Evolutionary conservation across 192 early-diverging fungal species (phyloP), one percentile per base, ranked within the genome.

Genomic region (Backusella morwellensis): DNA sequence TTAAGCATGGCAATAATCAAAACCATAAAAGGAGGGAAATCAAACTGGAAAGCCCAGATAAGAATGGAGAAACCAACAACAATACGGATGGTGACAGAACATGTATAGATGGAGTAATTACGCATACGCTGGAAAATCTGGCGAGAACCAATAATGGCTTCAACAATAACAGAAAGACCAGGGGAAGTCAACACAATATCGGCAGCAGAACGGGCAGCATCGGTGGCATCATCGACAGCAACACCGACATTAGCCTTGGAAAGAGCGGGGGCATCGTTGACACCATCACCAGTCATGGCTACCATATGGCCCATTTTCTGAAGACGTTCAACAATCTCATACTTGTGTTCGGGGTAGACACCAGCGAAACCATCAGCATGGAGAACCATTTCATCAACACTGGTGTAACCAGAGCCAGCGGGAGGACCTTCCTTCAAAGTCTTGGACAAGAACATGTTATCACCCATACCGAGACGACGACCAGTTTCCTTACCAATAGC

Each of bases 61-160:
- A 92, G 84, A 72, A 93, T 88, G 32, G 90, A 85, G 85, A 93
- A 92, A 36, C 88, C 88, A 32, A 90, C 86, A 67, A 93, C 90
- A 50, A 93, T 81, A 89, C 90, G 90, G 76, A 96, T 92, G 44
- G 95, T 92, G 74, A 95, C 92, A 42, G 95, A 93, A 90, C 94
- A 95, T 77, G 93, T 95, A 87, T 97, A 97, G 85, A 96, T 90
- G 75, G 93, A 88, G 85, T 95, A 95, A 83, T 91, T 92, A 83
- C 92, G 89, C 96, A 97, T 97, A 81, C 96, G 95, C 86, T 97
- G 96, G 94, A 97, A 97, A 86, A 97, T 97, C 72, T 92, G 90
- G 76, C 96, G 93, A 78, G 94, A 95, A 85, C 90, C 90, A 85
- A 93, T 93, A 82, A 97, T 93, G 72, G 93, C 96, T 83, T 97